A percentile compares a stretch with the other conserved stretches of the same genome.
Conservation (phyloP, 202 grass and related monocot species). For the Cymbopogon flexuosus region DNA sequence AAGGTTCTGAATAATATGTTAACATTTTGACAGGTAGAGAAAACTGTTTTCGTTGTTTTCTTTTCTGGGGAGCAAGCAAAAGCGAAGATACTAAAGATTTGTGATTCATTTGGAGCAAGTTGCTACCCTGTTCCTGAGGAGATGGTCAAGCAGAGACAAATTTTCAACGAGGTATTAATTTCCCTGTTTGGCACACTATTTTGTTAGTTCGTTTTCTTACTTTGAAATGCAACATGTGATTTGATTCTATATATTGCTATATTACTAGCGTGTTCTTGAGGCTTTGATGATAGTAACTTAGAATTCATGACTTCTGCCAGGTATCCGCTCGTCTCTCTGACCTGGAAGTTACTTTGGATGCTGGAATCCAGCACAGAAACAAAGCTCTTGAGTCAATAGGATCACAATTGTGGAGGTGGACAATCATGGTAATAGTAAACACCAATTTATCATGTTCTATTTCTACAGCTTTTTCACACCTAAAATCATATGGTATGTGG, state of each 20-base stretch:
- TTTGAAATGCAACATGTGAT: background rate
- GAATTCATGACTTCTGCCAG: constrained; percentile 40
- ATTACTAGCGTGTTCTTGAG: background rate
- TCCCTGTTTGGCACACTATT: constrained; percentile 13
- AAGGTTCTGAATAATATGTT: constrained; percentile 25
- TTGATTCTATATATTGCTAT: background rate
- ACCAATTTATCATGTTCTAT: constrained; percentile 22
- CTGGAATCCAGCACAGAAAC: constrained; percentile 92
- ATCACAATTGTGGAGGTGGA: constrained; percentile 92
- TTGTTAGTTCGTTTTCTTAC: background rate
- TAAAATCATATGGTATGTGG: background rate
- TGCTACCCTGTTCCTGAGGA: constrained; percentile 98
- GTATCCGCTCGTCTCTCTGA: constrained; percentile 79
- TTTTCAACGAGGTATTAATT: constrained; percentile 74
- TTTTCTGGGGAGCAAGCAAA: constrained; percentile 97
- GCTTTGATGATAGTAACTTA: background rate
- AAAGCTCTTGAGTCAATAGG: constrained; percentile 86
- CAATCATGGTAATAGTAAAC: constrained; percentile 74
- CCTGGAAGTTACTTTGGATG: constrained; percentile 90
- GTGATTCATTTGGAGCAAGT: constrained; percentile 86
- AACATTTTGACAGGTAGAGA: constrained; percentile 64
- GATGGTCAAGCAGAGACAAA: constrained; percentile 78
- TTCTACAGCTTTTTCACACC: background rate
- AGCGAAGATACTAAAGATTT: constrained; percentile 86
- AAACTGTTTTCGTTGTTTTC: constrained; percentile 95